Evolutionary conservation across 495 filamentous ascomycete species (phyloP), one percentile per base, ranked within the genome.

Genomic region (Neurospora sp.): DNA sequence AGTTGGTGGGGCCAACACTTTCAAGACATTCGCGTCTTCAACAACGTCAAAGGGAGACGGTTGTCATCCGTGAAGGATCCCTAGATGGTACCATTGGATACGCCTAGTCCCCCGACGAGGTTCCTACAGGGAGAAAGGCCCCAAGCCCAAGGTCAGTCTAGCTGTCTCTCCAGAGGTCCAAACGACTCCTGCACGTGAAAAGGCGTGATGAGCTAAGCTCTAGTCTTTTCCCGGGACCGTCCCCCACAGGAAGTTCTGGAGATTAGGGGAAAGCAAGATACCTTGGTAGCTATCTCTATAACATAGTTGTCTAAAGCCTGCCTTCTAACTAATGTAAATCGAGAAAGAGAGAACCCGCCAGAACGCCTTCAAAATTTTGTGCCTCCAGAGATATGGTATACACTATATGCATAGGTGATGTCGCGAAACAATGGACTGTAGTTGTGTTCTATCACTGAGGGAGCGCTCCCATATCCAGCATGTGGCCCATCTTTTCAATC

Each of bases 401-500:
- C 27, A 18, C 53, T 61, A 61, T 61, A 61, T 61, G 53, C 53
- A 61, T 31, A 31, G 11, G 14, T 44, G 41, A 61, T 61, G 53
- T 35, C 16, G 14, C 41, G 41, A 44, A 44, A 44, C 11, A 14
- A 4, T 44, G 4, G 41, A 44, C 41, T 44, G 41, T 44, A 18
- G 41, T 44, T 44, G 22, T 35, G 53, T 61, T 8, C 11, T 31
- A 9, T 75, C 37, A 77, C 39, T 68, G 70, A 39, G 78, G 75
- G 69, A 78, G 38, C 22, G 70, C 68, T 37, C 70, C 78, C 74
- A 80, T 73, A 59, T 81, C 80, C 59, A 84, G 72, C 78, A 83
- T 79, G 72, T 83, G 82, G 0, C 78, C 78, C 79, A 85, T 84
- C 73, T 80, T 84, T 68, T 83, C 81, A 69, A 85, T 83, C 78